phyloP scores from a whole-genome alignment of 2,329 filamentous ascomycete species.

The Salinomyces thailandicus region DNA sequence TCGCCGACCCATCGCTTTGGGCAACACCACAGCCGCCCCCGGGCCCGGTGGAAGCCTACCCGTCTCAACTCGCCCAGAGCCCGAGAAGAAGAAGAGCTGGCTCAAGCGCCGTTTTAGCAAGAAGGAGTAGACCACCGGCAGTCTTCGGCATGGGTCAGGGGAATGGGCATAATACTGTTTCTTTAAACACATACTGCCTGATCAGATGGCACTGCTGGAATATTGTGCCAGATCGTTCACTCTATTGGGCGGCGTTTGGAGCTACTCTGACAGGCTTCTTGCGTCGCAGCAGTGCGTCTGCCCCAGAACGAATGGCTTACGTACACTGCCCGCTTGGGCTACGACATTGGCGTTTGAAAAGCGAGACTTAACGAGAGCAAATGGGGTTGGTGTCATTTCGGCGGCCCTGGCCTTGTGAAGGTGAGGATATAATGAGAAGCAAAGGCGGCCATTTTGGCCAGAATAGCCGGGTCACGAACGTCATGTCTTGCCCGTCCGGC shows the following conservation, averaged over 20 bases:
- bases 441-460: too few species aligned
- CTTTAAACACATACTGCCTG: too few species aligned
- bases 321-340: constrained; percentile 1
- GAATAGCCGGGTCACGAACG: not conserved
- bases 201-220: too few species aligned
- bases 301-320: not conserved
- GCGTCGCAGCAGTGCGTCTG: not conserved
- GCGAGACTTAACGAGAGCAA: not conserved
- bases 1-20: constrained; percentile 23
- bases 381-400: too few species aligned
- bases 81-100: constrained; percentile 83
- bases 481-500: too few species aligned
- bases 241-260: not conserved
- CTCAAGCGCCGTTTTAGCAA: constrained; percentile 74
- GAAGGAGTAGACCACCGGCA: constrained; percentile 7
- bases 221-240: too few species aligned
- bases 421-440: not conserved
- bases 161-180: not conserved
- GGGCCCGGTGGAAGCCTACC: constrained; percentile 14
- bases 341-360: constrained; percentile 1
- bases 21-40: constrained; percentile 11
- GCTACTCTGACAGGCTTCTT: too few species aligned
- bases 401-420: too few species aligned
- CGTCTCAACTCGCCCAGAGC: constrained; percentile 16
- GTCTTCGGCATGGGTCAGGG: not conserved